phyloP scores from a whole-genome alignment of 1,284 basidiomycete species.

The Moesziomyces antarcticus region DNA sequence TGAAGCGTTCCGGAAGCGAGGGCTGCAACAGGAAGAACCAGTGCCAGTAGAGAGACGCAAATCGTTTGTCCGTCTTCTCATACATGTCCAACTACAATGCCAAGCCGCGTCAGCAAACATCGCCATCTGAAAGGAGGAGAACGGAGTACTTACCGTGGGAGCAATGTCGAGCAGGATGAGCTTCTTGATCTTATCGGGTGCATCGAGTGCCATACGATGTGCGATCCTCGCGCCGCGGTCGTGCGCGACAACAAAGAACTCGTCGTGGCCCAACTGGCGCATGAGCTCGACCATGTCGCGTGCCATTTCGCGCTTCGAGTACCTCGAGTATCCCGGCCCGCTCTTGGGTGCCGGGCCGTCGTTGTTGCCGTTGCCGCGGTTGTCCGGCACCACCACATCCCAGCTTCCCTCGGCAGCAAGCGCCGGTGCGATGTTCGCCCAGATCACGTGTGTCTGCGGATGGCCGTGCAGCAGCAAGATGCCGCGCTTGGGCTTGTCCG shows the following conservation, averaged over 20 bases:
- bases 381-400: slow-evolving; percentile 67
- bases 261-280: slow-evolving; percentile 60
- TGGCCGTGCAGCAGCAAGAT: slow-evolving; percentile 69
- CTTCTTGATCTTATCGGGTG: slow-evolving; percentile 61
- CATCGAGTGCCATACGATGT: slow-evolving; percentile 68
- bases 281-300: slow-evolving; percentile 68
- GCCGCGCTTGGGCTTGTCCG: slow-evolving; percentile 3
- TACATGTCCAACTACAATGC: slow-evolving; percentile 66
- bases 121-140: not conserved
- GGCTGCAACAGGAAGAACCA: slow-evolving; percentile 70
- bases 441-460: slow-evolving; percentile 68
- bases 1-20: slow-evolving; percentile 67
- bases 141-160: slow-evolving; percentile 33
- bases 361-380: slow-evolving; percentile 63
- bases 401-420: slow-evolving; percentile 60
- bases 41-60: slow-evolving; percentile 64
- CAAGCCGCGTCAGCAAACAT: not conserved
- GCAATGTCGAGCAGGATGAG: slow-evolving; percentile 67
- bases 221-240: slow-evolving; percentile 70
- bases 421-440: slow-evolving; percentile 61
- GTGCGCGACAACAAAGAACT: slow-evolving; percentile 67
- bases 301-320: slow-evolving; percentile 69
- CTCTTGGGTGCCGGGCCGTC: slow-evolving; percentile 47
- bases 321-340: slow-evolving; percentile 31
- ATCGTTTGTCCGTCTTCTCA: slow-evolving; percentile 61